Conservation (phyloP, 176 grass and related monocot species). For the Puccinellia tenuiflora region DNA sequence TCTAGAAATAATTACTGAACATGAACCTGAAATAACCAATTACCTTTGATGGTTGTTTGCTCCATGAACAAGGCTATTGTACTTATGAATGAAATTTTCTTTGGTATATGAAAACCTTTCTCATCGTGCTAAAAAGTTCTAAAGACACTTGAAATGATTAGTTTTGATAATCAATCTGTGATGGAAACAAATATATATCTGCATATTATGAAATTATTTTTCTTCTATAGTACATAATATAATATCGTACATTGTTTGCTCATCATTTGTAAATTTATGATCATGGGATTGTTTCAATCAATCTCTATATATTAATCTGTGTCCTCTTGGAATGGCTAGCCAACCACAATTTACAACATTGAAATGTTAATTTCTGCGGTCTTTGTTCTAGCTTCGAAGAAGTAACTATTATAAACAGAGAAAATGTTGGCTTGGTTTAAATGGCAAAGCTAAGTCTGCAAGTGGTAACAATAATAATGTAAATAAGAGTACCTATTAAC, state of each 20-base stretch:
- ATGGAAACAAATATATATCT: neutral
- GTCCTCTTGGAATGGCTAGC: neutral
- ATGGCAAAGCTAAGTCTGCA: conserved; percentile 1
- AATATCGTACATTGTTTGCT: neutral
- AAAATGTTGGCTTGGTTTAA: neutral
- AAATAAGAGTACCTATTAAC: neutral
- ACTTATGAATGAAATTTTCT: neutral
- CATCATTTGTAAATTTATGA: neutral
- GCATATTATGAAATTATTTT: neutral
- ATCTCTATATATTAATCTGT: neutral
- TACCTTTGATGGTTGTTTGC: neutral
- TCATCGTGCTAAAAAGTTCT: neutral
- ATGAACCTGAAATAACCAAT: neutral
- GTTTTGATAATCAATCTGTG: neutral
- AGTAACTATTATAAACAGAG: neutral
- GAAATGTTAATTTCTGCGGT: neutral
- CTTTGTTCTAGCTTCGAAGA: conserved; percentile 4
- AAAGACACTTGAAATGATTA: neutral
- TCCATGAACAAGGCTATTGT: neutral
- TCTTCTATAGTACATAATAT: neutral
- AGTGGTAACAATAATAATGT: neutral
- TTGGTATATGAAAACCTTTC: neutral
- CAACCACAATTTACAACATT: neutral
- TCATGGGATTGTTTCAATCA: neutral
- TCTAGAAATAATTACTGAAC: neutral